phyloP scores from a whole-genome alignment of 306 rosid species.

The Pyrus bretschneideri region DNA sequence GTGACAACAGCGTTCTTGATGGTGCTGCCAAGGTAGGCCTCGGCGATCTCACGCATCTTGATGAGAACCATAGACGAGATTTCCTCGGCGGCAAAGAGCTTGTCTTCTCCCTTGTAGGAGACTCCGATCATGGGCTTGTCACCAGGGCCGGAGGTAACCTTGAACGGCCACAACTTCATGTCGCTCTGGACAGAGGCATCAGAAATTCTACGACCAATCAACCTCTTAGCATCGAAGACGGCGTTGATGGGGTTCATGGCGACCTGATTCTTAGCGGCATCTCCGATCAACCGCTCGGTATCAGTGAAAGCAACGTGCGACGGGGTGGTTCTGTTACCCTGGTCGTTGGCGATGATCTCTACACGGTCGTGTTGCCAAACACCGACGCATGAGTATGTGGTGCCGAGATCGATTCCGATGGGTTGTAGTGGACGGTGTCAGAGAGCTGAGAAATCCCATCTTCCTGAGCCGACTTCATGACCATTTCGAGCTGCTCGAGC shows the following conservation, averaged over 20 bases:
- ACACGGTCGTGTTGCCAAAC: constrained; percentile 47
- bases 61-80: constrained; percentile 61
- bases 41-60: constrained; percentile 71
- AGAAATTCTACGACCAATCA: too few relatives aligned
- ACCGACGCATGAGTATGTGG: too few relatives aligned
- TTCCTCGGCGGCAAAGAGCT: constrained; percentile 57
- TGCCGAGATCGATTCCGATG: too few relatives aligned
- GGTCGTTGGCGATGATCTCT: constrained; percentile 69
- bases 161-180: constrained; percentile 62
- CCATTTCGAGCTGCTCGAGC: too few relatives aligned
- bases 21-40: constrained; percentile 54
- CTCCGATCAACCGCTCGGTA: constrained; percentile 53
- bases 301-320: constrained; percentile 56
- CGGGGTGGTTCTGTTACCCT: constrained; percentile 66
- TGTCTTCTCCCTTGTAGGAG: constrained; percentile 61
- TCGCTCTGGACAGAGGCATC: constrained; percentile 54
- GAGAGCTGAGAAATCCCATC: too few relatives aligned
- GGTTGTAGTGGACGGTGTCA: too few relatives aligned
- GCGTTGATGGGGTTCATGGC: constrained; percentile 63
- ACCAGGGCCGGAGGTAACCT: constrained; percentile 45
- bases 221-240: constrained; percentile 23
- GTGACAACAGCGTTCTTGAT: constrained; percentile 62
- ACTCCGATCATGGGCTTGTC: constrained; percentile 64
- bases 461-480: too few relatives aligned
- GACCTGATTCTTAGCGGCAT: constrained; percentile 63